Percentiles rank a stretch among this genome's conserved stretches.
Conservation (phyloP, 805 yeast species). For the Hemisphaericaspora nanyangensis region DNA sequence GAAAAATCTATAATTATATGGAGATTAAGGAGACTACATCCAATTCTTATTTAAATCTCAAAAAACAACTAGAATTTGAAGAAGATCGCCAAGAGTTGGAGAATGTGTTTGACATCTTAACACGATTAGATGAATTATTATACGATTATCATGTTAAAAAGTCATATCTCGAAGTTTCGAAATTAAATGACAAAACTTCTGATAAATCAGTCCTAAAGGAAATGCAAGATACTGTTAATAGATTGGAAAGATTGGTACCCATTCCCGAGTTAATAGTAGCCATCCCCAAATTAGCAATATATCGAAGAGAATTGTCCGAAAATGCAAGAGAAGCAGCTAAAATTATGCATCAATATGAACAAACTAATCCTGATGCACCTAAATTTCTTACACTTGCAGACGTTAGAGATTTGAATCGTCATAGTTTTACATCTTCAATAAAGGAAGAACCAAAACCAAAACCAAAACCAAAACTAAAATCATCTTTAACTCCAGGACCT, state of each 20-base stretch:
- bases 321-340: slow-evolving; percentile 31
- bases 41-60: slow-evolving; percentile 11
- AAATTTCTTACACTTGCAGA: not conserved
- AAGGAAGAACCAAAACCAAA: not conserved
- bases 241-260: slow-evolving; percentile 21
- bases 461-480: no score
- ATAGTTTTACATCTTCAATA: not conserved
- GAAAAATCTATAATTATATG: slow-evolving; percentile 17
- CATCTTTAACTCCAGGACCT: no score
- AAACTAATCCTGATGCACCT: not conserved
- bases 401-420: not conserved
- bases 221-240: slow-evolving; percentile 12
- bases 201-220: slow-evolving; percentile 12
- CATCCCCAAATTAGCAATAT: slow-evolving; percentile 19
- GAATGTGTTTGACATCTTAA: slow-evolving; percentile 14
- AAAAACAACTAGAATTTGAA: slow-evolving; percentile 6
- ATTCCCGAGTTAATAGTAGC: slow-evolving; percentile 14
- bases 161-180: slow-evolving; percentile 21
- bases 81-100: slow-evolving; percentile 10
- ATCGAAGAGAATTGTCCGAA: slow-evolving; percentile 25
- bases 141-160: slow-evolving; percentile 22
- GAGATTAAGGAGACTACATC: slow-evolving; percentile 11
- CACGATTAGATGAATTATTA: slow-evolving; percentile 24
- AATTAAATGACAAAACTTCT: slow-evolving; percentile 4
- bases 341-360: slow-evolving; percentile 14